Evolutionary conservation across 2,329 filamentous ascomycete species (phyloP).

Genomic region (Emergomyces pasteurianus): DNA sequence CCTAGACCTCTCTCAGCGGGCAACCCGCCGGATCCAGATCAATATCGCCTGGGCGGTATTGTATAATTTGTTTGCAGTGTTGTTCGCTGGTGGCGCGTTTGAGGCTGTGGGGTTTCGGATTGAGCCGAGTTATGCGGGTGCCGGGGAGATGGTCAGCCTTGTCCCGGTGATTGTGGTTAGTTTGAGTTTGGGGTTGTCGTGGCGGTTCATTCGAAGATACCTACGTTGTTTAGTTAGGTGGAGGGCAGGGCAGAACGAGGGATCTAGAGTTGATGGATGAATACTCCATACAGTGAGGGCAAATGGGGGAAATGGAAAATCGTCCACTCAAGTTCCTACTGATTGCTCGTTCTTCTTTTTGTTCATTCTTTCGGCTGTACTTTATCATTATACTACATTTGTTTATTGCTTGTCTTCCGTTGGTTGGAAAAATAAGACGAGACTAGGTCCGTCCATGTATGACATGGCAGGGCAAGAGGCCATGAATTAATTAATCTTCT

Average conservation of each 20-base stretch:
- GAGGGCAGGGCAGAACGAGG: too few species aligned
- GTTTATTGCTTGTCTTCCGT: not conserved
- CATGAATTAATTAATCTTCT: not conserved
- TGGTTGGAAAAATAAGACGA: not conserved
- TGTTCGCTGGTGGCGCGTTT: constrained; percentile 51
- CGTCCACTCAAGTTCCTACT: not conserved
- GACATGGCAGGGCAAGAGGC: not conserved
- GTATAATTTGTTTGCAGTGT: constrained; percentile 58
- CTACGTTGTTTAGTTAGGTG: too few species aligned
- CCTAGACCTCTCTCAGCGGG: constrained; percentile 40
- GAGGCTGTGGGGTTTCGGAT: constrained; percentile 46
- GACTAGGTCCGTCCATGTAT: not conserved
- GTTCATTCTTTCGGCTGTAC: not conserved
- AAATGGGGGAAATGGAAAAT: not conserved
- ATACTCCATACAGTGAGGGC: not conserved
- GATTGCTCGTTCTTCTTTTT: too few species aligned
- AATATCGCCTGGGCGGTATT: constrained; percentile 60
- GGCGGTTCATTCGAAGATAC: not conserved
- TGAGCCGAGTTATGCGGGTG: constrained; percentile 51
- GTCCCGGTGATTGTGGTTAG: constrained; percentile 54
- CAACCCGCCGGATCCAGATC: constrained; percentile 43
- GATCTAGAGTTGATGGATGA: not conserved
- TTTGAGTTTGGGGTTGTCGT: constrained; percentile 25
- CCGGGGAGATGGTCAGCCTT: constrained; percentile 65
- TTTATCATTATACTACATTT: not conserved